Base-by-base conservation (phyloP, 768 basidiomycete genomes). In the Termitomyces sp. region DNA sequence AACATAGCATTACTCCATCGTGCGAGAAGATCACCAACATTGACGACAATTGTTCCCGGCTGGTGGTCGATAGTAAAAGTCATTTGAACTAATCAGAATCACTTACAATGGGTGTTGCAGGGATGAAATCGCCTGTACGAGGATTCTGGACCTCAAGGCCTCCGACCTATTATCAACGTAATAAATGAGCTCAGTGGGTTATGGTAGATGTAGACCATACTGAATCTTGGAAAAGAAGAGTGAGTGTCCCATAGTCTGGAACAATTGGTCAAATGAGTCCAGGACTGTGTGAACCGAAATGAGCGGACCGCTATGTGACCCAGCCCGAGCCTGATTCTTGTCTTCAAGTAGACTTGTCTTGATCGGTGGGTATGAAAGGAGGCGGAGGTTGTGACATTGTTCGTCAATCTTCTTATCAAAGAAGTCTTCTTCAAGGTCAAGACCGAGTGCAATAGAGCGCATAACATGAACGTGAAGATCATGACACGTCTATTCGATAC, bases 1-100 rank as follows among this genome's bases (percentile, higher is more conserved):
- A 93, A 72, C 21, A 84, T 75, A 67, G 89, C 86, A 67, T 92
- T 92, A 62, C 87, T 89, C 91, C 90, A 93, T 50, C 91, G 84
- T 3, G 86, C 80, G 12, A 93, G 74, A 26, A 93, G 76, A 66
- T 94, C 91, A 3, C 87, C 91, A 8, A 87, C 84, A 62, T 93
- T 94, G 40, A 94, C 79, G 31, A 94, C 86, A 52, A 92, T 87
- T 1, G 91, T 90, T 14, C 80, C 89, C 14, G 87, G 84, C 88
- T 92, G 63, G 3, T 43, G 35, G 43, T 44, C 12, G 35, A 31
- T 19, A 23, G 50, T 17, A 45, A 26, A 53, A 11, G 10, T 38
- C n/a, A 57, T 41, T 43, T 54, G 48, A 43, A 55, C 19, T 30
- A 7, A 35, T 53, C 19, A 48, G 17, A 52, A 41, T 23, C n/a